phyloP scores from a whole-genome alignment of 176 grass and related monocot genomes.

The Oryza brachyantha region DNA sequence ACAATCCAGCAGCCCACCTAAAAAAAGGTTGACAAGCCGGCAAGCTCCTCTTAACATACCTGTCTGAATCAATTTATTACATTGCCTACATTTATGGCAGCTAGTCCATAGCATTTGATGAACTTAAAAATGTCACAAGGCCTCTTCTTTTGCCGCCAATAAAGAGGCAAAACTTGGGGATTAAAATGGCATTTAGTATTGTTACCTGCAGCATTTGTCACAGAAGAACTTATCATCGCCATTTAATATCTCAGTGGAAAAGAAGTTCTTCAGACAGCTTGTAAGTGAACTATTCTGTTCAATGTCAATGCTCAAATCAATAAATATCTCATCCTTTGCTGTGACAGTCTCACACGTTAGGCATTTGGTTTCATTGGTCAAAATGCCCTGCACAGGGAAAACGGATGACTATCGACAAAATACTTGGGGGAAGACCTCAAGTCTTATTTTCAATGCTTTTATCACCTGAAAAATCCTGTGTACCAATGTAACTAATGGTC shows the following conservation, averaged over 20 bases:
- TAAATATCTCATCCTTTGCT: constrained; percentile 80
- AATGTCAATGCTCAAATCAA: constrained; percentile 79
- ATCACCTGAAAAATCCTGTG: constrained; percentile 87
- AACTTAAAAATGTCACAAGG: constrained; percentile 12
- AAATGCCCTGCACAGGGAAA: constrained; percentile 60
- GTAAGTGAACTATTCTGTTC: constrained; percentile 97
- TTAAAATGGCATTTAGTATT: neutral
- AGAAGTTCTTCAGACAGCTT: constrained; percentile 89
- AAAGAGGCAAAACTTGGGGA: neutral
- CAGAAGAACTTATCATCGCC: constrained; percentile 95
- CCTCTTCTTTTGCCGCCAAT: neutral
- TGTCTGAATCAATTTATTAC: constrained; percentile 4
- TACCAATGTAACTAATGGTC: constrained; percentile 74
- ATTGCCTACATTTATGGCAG: neutral
- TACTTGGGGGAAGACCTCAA: neutral
- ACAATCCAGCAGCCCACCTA: neutral
- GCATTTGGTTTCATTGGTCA: constrained; percentile 93
- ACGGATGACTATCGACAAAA: constrained; percentile 6
- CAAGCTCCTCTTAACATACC: neutral
- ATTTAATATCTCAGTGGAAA: constrained; percentile 84
- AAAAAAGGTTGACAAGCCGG: neutral
- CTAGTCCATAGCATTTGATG: constrained; percentile 5
- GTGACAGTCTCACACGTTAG: constrained; percentile 85
- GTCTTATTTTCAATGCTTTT: neutral
- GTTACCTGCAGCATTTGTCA: constrained; percentile 90